Conservation (phyloP, 257 asterid genomes). For the Hygrophila difformis region DNA sequence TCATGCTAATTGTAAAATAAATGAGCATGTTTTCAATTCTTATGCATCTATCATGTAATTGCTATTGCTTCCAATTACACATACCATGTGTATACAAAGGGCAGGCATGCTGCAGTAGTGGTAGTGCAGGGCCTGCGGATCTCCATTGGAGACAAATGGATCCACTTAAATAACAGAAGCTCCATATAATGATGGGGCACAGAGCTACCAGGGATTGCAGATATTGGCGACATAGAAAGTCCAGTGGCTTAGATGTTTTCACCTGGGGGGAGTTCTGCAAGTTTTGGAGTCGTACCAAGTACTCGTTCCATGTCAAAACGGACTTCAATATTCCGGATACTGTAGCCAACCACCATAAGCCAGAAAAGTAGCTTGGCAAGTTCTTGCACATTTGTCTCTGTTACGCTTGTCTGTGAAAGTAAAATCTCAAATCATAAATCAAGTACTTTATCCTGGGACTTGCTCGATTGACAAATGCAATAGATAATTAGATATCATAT, state of each 20-base stretch:
- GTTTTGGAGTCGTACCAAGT: constrained; percentile 76
- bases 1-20: no score
- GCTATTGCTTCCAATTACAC: constrained; percentile 13
- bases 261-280: constrained; percentile 93
- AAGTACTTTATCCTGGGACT: no score
- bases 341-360: constrained; percentile 99
- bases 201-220: constrained; percentile 10
- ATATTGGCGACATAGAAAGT: constrained; percentile 11
- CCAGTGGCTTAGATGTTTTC: constrained; percentile 47
- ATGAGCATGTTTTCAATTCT: no score
- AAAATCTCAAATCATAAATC: no score
- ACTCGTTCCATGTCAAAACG: constrained; percentile 96
- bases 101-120: not conserved
- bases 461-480: not conserved
- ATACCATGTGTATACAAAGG: not conserved
- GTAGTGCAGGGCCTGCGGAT: no score
- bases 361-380: constrained; percentile 91
- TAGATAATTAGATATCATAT: no score
- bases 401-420: constrained; percentile 60
- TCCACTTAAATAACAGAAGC: no score
- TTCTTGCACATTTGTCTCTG: constrained; percentile 87
- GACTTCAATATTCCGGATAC: constrained; percentile 90
- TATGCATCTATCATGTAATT: constrained; percentile 9
- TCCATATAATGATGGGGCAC: no score
- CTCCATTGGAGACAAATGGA: no score